Conservation (phyloP, 2,329 filamentous ascomycete genomes). For the Pseudofabraea citricarpa region DNA sequence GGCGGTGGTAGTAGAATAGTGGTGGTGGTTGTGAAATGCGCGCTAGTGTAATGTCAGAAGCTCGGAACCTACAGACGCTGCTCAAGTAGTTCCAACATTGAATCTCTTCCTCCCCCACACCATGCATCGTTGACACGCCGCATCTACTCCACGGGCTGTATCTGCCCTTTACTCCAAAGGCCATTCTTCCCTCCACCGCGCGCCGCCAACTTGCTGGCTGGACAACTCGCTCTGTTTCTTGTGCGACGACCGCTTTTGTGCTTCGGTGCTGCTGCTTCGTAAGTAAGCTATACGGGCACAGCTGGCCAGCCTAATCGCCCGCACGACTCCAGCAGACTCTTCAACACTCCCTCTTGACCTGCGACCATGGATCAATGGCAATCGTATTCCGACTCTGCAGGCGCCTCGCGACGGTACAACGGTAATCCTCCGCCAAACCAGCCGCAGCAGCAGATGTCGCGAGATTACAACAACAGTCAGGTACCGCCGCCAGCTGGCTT, state of each 20-base stretch:
- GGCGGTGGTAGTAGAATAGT: no score
- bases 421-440: conserved; percentile 40
- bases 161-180: conserved; percentile 20
- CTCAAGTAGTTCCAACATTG: conserved; percentile 4
- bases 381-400: conserved; percentile 60
- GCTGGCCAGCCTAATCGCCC: conserved; percentile 4
- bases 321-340: conserved; percentile 2
- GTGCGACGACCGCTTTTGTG: not conserved
- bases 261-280: not conserved
- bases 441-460: conserved; percentile 42
- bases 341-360: conserved; percentile 7
- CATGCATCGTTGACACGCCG: conserved; percentile 26
- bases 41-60: no score
- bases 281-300: conserved; percentile 1
- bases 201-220: conserved; percentile 16
- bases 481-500: conserved; percentile 53
- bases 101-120: conserved; percentile 6
- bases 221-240: not conserved
- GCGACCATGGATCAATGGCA: conserved; percentile 60
- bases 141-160: conserved; percentile 18
- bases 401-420: conserved; percentile 61
- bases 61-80: no score
- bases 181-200: conserved; percentile 15
- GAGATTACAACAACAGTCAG: conserved; percentile 38
- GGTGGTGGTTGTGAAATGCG: no score